Base-by-base conservation (phyloP, 495 filamentous ascomycete genomes). In the Annulohypoxylon stygium region DNA sequence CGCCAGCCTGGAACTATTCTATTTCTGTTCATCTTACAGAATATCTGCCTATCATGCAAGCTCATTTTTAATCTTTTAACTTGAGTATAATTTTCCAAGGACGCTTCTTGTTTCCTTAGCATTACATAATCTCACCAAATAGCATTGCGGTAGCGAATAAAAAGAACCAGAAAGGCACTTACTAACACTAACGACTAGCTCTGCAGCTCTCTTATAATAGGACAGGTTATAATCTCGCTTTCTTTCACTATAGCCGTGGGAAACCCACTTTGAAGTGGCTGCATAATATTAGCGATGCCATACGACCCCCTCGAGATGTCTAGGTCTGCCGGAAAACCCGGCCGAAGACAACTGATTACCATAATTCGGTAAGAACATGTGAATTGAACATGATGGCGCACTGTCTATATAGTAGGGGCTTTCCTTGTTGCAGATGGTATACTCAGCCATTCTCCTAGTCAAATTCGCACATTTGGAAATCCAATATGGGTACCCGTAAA, bases 401-500 rank as follows among this genome's bases (percentile, higher is more conserved):
- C n/a, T 37, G 20, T 8, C 30, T 47, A 33, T 58, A 63, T 70
- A 64, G 25, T n/a, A 39, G 37, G 0, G n/a, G n/a, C 10, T 10
- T 8, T 14, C 14, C 43, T 20, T 4, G 7, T 3, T 16, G 4
- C 33, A 9, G 30, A 54, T 43, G n/a, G 25, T 12, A 34, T 60
- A 12, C 60, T 43, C 30, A 36, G 10, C 26, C 9, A 20, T 47
- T 16, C 4, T 51, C 64, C 12, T 9, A 4, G 33, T 37, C 20
- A 16, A 37, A 3, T 30, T 36, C 10, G 11, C 12, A 47, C 43
- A 11, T 55, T 30, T 54, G 26, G 51, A 54, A 10, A 14, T 10
- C 61, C 54, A 25, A 48, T 11, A 71, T 75, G 67, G 71, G 75
- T 16, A 14, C 61, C 3, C 1, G 12, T n/a, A 43, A 43, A 43